A percentile compares a stretch with the other conserved stretches of the same genome.
Conservation (phyloP, 2,329 filamentous ascomycete genomes). For the Fusarium xyrophilum region DNA sequence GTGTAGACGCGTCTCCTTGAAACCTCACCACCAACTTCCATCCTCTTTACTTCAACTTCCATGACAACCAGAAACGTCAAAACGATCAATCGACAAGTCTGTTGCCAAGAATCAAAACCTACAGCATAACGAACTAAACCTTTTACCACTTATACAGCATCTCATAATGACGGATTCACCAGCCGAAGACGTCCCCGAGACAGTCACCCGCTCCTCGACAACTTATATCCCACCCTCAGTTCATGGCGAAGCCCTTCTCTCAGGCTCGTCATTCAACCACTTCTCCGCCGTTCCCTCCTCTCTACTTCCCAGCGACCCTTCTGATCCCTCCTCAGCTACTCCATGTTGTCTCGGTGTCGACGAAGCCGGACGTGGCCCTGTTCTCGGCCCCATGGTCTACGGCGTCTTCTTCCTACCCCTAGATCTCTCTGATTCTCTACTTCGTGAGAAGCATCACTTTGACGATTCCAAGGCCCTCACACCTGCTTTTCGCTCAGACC, state of each 20-base stretch:
- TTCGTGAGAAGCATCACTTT: conserved; percentile 82
- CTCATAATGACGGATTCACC: conserved; percentile 51
- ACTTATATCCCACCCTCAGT: conserved; percentile 75
- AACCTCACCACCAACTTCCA: not conserved
- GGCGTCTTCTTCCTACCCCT: conserved; percentile 78
- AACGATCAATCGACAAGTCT: not conserved
- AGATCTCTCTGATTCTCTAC: conserved; percentile 71
- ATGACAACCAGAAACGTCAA: not conserved
- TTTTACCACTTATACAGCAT: not conserved
- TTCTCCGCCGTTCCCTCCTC: conserved; percentile 71
- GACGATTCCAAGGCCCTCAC: conserved; percentile 95
- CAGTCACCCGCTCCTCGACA: conserved; percentile 14
- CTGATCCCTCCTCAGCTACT: conserved; percentile 45
- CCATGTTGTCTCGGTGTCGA: conserved; percentile 84
- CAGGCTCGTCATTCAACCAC: conserved; percentile 73
- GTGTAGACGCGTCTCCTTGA: conserved; percentile 30
- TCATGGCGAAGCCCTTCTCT: conserved; percentile 60
- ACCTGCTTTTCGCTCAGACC: conserved; percentile 73
- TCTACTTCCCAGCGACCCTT: conserved; percentile 57
- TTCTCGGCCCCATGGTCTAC: conserved; percentile 84
- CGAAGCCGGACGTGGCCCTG: conserved; percentile 91
- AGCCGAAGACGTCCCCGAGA: conserved; percentile 43
- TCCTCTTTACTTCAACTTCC: not conserved
- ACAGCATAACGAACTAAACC: not conserved
- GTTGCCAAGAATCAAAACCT: not conserved